Percentiles rank a stretch among this genome's conserved stretches.
phyloP scores from a whole-genome alignment of 106 monocot species.

The Dendrobium chrysotoxum region DNA sequence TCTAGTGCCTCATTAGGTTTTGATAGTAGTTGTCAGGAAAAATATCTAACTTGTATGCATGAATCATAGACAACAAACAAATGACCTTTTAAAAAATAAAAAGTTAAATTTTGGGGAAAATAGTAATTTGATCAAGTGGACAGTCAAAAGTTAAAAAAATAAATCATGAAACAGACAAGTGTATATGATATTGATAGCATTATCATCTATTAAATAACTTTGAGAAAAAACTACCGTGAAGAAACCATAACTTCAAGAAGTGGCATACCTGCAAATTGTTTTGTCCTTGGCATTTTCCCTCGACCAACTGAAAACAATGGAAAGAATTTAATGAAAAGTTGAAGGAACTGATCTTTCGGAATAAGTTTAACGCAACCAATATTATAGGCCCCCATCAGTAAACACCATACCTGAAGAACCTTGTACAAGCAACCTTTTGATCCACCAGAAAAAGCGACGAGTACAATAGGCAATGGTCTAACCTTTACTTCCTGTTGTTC shows the following conservation, averaged over 20 bases:
- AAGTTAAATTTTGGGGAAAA: background rate
- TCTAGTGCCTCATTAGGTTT: too few relatives aligned
- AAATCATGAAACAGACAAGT: background rate
- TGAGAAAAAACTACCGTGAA: background rate
- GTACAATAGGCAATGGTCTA: constrained; percentile 53
- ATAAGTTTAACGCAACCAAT: background rate
- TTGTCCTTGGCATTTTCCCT: constrained; percentile 60
- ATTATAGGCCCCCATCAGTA: background rate
- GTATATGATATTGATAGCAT: background rate
- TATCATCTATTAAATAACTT: background rate
- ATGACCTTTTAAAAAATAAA: background rate
- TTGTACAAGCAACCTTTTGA: constrained; percentile 83
- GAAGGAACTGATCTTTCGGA: background rate
- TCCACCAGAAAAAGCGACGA: constrained; percentile 76
- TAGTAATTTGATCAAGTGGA: background rate
- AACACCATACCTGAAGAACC: constrained; percentile 62
- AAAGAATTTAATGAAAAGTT: background rate
- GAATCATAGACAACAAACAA: background rate
- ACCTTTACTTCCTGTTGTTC: constrained; percentile 61
- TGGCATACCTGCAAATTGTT: constrained; percentile 26
- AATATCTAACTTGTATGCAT: background rate
- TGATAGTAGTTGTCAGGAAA: background rate
- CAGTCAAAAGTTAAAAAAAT: background rate
- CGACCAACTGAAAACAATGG: constrained; percentile 48
- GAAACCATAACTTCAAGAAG: constrained; percentile 1